Evolutionary conservation across 177 flowering plant species (phyloP).

Genomic region (Vitis hybrid): DNA sequence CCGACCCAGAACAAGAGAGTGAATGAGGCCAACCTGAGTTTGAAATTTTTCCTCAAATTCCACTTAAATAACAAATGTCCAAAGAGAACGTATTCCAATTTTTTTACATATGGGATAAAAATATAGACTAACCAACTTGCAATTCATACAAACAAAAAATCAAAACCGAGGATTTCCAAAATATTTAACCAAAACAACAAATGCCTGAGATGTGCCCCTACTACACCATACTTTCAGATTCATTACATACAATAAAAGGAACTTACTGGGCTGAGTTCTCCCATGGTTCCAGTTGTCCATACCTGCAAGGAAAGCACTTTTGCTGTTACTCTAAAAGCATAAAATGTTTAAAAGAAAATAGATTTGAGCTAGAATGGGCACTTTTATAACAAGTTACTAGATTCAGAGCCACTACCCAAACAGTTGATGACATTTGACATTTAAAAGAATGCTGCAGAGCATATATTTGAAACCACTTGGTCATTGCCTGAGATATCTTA

Average conservation of each 20-base stretch:
- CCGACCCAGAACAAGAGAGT: not conserved
- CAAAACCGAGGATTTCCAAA: not conserved
- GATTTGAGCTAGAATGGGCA: not conserved
- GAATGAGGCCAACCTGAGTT: no score
- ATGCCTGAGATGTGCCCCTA: not conserved
- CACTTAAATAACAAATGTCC: no score
- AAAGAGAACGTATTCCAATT: not conserved
- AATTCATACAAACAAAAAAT: not conserved
- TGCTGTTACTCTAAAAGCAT: not conserved
- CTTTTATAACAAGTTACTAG: not conserved
- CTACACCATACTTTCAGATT: not conserved
- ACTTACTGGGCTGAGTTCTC: constrained; percentile 92
- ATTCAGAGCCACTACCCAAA: not conserved
- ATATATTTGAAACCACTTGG: no score
- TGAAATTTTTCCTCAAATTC: not conserved
- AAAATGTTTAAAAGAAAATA: not conserved
- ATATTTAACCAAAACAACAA: not conserved
- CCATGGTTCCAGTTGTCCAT: constrained; percentile 97
- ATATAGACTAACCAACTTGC: not conserved
- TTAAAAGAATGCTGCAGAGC: no score
- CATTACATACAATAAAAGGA: not conserved
- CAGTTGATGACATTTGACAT: no score
- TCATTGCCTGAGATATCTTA: no score
- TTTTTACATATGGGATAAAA: not conserved
- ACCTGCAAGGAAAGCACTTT: constrained; percentile 52